These are phyloP conservation scores for Trichoderma lentiforme DNA, from an alignment of 2,329 filamentous ascomycete genomes.

Conservation along the genomic window DNA sequence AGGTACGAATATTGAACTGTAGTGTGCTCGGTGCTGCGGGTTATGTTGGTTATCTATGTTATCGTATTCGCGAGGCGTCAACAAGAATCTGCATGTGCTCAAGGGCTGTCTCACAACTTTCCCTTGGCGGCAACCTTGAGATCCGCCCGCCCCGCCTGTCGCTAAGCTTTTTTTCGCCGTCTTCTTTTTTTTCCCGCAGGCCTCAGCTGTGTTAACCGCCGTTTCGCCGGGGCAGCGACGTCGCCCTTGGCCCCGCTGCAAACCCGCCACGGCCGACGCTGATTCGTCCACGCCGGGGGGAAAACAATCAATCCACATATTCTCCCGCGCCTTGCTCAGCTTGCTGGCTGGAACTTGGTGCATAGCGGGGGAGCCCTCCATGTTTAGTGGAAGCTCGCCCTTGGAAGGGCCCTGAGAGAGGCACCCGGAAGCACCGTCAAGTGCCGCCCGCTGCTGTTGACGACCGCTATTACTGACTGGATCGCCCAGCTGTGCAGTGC, in stretches of 20 bases:
- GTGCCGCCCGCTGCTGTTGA: not conserved
- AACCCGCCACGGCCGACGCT: constrained; percentile 1
- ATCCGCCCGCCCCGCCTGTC: constrained; percentile 8
- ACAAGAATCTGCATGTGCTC: not conserved
- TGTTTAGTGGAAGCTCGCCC: not conserved
- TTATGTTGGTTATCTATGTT: no score
- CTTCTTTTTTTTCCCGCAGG: not conserved
- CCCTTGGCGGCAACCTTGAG: constrained; percentile 6
- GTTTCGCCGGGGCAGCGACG: constrained; percentile 13
- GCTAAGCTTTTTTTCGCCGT: not conserved
- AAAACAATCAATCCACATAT: not conserved
- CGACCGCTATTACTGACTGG: not conserved
- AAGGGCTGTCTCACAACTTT: not conserved
- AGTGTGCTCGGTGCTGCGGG: not conserved
- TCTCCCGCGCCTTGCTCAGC: constrained; percentile 10
- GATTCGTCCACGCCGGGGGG: not conserved
- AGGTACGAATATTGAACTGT: not conserved
- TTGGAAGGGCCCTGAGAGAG: not conserved
- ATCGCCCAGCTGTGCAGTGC: constrained; percentile 5
- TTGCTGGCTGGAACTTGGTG: not conserved
- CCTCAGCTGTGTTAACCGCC: constrained; percentile 16
- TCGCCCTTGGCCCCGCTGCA: not conserved
- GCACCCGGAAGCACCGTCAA: constrained; percentile 6
- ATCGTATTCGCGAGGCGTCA: no score
- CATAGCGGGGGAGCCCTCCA: not conserved